Percentiles rank a stretch among this genome's conserved stretches.
Conservation (phyloP, 805 yeast genomes). For the Saccharomycodes ludwigii region DNA sequence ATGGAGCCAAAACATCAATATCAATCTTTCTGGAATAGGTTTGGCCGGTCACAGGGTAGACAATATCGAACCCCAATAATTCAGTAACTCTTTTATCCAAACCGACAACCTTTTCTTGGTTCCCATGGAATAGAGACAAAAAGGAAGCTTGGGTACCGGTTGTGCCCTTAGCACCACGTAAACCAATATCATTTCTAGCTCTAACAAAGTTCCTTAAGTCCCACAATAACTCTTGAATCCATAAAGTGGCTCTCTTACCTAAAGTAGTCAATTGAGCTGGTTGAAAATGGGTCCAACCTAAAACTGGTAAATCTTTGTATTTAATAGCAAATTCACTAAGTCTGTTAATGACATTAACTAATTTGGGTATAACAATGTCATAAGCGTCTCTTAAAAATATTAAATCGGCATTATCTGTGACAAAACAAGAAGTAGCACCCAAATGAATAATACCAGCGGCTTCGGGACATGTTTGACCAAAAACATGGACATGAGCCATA, state of each 20-base stretch:
- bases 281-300: conserved; percentile 99
- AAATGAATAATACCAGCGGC: conserved; percentile 97
- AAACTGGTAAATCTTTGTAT: conserved; percentile 89
- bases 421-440: conserved; percentile 97
- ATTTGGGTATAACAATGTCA: conserved; percentile 84
- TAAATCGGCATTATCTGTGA: conserved; percentile 95
- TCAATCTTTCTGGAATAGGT: conserved; percentile 98
- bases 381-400: conserved; percentile 94
- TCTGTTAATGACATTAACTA: conserved; percentile 91
- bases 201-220: conserved; percentile 91
- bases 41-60: conserved; percentile 97
- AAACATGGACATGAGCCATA: conserved; percentile 97
- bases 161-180: conserved; percentile 98
- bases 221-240: conserved; percentile 97
- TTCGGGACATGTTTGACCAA: conserved; percentile 83
- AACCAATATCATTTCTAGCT: conserved; percentile 91
- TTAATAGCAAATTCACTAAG: conserved; percentile 77
- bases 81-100: conserved; percentile 88
- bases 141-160: conserved; percentile 98
- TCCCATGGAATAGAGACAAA: conserved; percentile 88
- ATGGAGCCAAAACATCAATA: conserved; percentile 83
- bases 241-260: conserved; percentile 94
- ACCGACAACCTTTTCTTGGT: conserved; percentile 91
- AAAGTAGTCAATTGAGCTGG: conserved; percentile 98
- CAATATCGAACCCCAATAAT: conserved; percentile 84